Conservation (phyloP, 1,284 basidiomycete genomes). For the Baeospora myosura region DNA sequence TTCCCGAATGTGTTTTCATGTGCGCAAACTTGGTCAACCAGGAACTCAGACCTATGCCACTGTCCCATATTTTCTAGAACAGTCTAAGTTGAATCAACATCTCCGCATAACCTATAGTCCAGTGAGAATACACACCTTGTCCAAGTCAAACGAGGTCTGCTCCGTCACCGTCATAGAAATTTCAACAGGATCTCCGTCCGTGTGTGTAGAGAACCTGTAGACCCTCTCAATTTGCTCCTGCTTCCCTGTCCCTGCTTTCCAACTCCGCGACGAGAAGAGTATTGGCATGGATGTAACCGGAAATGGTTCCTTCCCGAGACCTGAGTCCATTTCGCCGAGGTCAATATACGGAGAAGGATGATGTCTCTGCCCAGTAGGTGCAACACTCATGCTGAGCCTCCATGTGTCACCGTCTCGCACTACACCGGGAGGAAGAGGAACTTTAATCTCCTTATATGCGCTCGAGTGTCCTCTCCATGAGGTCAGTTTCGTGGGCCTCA, state of each 20-base stretch:
- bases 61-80: constrained; percentile 87
- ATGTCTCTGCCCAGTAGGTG: constrained; percentile 10
- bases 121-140: constrained; percentile 57
- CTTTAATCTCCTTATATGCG: constrained; percentile 65
- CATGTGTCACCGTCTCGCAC: constrained; percentile 49
- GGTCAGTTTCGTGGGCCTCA: constrained; percentile 56
- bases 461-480: constrained; percentile 53
- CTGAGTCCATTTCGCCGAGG: constrained; percentile 21
- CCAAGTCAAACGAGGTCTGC: constrained; percentile 81
- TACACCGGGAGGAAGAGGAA: constrained; percentile 50
- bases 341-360: constrained; percentile 24
- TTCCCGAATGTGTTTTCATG: too few relatives aligned
- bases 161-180: constrained; percentile 52
- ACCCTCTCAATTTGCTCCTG: constrained; percentile 66
- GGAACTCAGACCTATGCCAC: constrained; percentile 72
- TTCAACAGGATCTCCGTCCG: constrained; percentile 7
- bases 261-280: constrained; percentile 32
- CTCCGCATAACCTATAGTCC: constrained; percentile 3
- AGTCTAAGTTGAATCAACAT: constrained; percentile 18
- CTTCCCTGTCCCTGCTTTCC: constrained; percentile 35
- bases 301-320: constrained; percentile 37
- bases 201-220: constrained; percentile 33
- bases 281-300: constrained; percentile 65
- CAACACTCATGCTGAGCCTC: constrained; percentile 50
- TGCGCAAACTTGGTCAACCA: constrained; percentile 52